Conservation (phyloP, 495 filamentous ascomycete species). For the Schizothecium vesticola region DNA sequence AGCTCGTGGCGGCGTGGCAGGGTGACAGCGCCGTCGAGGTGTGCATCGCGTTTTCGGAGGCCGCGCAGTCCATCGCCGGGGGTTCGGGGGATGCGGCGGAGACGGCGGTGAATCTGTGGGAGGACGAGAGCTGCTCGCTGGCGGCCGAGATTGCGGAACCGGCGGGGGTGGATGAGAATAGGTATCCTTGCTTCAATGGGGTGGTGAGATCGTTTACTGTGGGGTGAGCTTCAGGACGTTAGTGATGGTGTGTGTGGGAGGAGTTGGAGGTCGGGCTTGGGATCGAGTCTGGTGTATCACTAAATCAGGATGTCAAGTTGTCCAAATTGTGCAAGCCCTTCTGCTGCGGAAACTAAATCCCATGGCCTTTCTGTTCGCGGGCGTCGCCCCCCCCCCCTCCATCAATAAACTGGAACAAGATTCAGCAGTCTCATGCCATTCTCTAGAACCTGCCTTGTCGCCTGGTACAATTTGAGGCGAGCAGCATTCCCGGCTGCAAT, state of each 20-base stretch:
- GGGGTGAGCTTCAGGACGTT: background rate
- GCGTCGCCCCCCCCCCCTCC: too few species aligned
- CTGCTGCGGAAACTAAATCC: background rate
- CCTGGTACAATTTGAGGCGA: background rate
- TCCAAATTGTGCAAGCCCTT: background rate
- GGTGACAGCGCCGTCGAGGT: conserved; percentile 1
- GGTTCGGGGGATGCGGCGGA: conserved; percentile 1
- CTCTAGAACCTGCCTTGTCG: conserved; percentile 3
- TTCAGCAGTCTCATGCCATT: conserved; percentile 5
- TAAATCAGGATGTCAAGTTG: background rate
- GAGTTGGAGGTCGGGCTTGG: too few species aligned
- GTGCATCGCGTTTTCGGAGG: conserved; percentile 1
- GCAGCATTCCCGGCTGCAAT: background rate
- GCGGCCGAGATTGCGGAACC: background rate
- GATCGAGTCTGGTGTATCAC: too few species aligned
- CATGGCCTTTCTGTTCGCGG: too few species aligned
- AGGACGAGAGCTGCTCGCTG: conserved; percentile 2
- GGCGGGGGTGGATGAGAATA: background rate
- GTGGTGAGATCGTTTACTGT: conserved; percentile 5
- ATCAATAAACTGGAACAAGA: background rate
- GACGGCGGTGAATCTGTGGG: conserved; percentile 12
- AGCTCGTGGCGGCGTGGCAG: conserved; percentile 8
- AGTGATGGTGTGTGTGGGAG: too few species aligned
- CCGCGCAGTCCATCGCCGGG: conserved; percentile 9
- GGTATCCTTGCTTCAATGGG: conserved; percentile 12